Base-by-base conservation (phyloP, 345 rosid genomes). In the Eucalyptus erythrocorys region DNA sequence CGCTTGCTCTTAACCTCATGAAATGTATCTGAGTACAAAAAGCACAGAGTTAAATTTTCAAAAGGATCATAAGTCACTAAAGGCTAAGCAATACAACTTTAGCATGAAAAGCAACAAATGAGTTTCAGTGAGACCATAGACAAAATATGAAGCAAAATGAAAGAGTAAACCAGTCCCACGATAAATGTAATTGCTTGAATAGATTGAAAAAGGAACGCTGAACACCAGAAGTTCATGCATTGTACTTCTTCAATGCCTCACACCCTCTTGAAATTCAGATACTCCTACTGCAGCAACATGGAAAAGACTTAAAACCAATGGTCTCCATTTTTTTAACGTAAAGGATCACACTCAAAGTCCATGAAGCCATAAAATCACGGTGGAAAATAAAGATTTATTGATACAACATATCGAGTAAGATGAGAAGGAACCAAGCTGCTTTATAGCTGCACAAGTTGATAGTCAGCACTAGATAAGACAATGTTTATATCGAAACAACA, bases 1-100 rank as follows among this genome's bases (percentile, higher is more conserved):
- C 98, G 97, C 89, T 93, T 97, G 68, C 97, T 94, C 91, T 92
- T 97, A 84, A 97, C 99, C 94, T 95, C 99, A 86, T 90, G 97
- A 91, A 97, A 97, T 85, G 99, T 88, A 93, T 94, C 99, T 97
- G 97, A 88, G 86, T 86, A 92, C 89, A 87, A 91, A 59, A 90
- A 6, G 34, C 50, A 48, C 89, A 66, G 85, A n/a, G 59, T 45
- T 92, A 87, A 90, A 57, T 76, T 37, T 37, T 71, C 85, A 49
- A 61, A 84, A 57, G 30, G 11, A 51, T 42, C 53, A 48, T 32
- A 30, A 21, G 48, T 88, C 48, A 37, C 55, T 27, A 16, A 81
- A 34, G 57, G 40, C 13, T 32, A 57, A 80, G 30, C 68, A 66
- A 30, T 22, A 68, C 10, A 53, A 48, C 59, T 87, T 16, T 7